Percentiles rank a stretch among this genome's conserved stretches.
Conservation (phyloP, 257 asterid genomes). For the Ballota nigra region DNA sequence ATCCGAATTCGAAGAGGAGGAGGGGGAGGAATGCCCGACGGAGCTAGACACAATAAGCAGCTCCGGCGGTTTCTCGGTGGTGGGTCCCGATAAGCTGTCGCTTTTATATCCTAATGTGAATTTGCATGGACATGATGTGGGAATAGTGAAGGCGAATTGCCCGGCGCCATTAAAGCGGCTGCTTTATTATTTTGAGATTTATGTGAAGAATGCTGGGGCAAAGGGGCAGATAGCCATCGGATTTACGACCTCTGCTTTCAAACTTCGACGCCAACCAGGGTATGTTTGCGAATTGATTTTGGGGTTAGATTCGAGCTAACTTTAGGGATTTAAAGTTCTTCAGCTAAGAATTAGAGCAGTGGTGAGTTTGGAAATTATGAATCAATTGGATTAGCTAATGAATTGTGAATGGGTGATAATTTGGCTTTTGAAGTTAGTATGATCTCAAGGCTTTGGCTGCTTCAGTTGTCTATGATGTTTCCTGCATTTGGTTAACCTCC, state of each 20-base stretch:
- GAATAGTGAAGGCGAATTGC: constrained; percentile 82
- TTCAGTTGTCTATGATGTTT: not conserved
- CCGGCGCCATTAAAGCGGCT: constrained; percentile 77
- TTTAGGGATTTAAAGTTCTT: constrained; percentile 7
- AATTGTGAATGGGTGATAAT: not conserved
- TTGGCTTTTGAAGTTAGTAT: not conserved
- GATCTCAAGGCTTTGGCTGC: not conserved
- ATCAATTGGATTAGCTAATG: constrained; percentile 9
- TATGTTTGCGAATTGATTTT: constrained; percentile 23
- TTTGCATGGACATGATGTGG: constrained; percentile 86
- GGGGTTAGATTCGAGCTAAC: not conserved
- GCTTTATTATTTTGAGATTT: constrained; percentile 79
- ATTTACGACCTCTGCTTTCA: constrained; percentile 76
- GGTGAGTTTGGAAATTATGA: not conserved
- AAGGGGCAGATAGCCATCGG: constrained; percentile 90
- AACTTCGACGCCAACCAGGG: constrained; percentile 91
- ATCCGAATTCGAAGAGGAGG: constrained; percentile 33
- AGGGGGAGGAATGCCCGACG: constrained; percentile 61
- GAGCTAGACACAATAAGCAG: constrained; percentile 72
- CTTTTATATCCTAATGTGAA: constrained; percentile 55
- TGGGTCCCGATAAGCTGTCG: constrained; percentile 81
- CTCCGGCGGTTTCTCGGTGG: constrained; percentile 76
- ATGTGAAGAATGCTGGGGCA: constrained; percentile 72
- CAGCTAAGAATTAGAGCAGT: not conserved
- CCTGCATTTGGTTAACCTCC: not conserved